Base-by-base conservation (phyloP, 2,329 filamentous ascomycete species). In the Pestalotiopsis sp. region DNA sequence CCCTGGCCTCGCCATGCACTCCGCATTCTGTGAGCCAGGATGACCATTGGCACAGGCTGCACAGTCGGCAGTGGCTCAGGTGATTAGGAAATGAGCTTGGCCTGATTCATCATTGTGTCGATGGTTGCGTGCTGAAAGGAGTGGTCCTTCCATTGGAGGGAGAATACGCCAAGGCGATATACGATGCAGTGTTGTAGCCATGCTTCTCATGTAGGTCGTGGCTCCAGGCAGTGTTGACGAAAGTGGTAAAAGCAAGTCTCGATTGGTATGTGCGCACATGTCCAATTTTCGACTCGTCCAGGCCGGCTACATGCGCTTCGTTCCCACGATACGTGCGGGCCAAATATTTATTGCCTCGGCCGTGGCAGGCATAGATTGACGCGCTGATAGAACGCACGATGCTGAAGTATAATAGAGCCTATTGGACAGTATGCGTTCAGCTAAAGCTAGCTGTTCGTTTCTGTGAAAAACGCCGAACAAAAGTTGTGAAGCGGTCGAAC, bases 1-100 rank as follows among this genome's bases (percentile, higher is more conserved):
- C 25, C 45, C 63, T 65, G 36, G 63, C 45, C 11, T 36, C 23
- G 14, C 25, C 23, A 65, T 57, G 63, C 63, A 65, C 63, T 65
- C 63, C 63, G 41, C 63, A 65, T 65, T 64, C 38, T 52, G 11
- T 12, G 12, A 25, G 11, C 39, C 36, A n/a, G 63, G 23, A 7
- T 57, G 6, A n/a, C n/a, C 6, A 12, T 52, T 20, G 38, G 39
- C 62, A 11, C 38, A 25, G 20, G 36, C 20, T 64, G 12, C 39
- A 13, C n/a, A 38, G 39, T 12, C 62, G 62, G 62, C 31, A 45
- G 23, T 64, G 62, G 62, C 38, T 25, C 20, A 25, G 38, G 62
- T 64, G n/a, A 45, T 27, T 20, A 11, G 14, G 13, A 39, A 11
- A 64, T 36, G 39, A 64, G 7, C 41, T 31, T 62, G 31, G 23